These are phyloP conservation scores for Coemansia sp. DNA, from an alignment of 192 early-diverging fungal species.

Conservation along the genomic window DNA sequence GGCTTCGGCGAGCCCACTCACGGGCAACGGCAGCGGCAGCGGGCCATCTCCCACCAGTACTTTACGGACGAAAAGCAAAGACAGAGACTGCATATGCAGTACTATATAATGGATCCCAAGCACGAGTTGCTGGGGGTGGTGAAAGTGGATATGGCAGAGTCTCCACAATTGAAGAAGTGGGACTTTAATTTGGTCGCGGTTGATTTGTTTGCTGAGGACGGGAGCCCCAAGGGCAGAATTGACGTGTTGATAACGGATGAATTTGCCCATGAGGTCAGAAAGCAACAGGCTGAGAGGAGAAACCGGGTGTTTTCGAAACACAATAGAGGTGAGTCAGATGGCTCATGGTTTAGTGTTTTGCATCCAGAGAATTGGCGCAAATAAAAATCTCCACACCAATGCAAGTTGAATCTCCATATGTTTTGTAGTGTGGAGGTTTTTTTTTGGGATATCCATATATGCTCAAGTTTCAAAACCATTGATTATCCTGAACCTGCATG, in stretches of 20 bases:
- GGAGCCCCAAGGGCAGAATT: background rate
- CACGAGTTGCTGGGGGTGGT: slow-evolving; percentile 22
- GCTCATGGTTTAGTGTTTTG: slow-evolving; percentile 43
- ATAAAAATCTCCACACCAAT: background rate
- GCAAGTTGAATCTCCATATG: background rate
- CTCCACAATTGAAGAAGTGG: slow-evolving; percentile 17
- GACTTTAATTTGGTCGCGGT: slow-evolving; percentile 44
- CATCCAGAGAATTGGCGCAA: slow-evolving; percentile 37
- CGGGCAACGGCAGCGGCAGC: slow-evolving; percentile 38
- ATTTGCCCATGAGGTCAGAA: slow-evolving; percentile 18
- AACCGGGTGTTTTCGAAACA: slow-evolving; percentile 17
- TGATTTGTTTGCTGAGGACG: slow-evolving; percentile 19
- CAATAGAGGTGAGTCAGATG: slow-evolving; percentile 17
- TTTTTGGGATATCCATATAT: no score
- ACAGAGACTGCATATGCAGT: slow-evolving; percentile 25
- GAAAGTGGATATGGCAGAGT: slow-evolving; percentile 22
- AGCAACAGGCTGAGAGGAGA: slow-evolving; percentile 4
- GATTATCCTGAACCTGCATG: no score
- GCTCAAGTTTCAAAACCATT: no score
- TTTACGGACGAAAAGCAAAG: slow-evolving; percentile 24
- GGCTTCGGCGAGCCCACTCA: slow-evolving; percentile 50
- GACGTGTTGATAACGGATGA: slow-evolving; percentile 44
- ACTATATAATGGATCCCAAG: no score
- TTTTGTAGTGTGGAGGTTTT: no score
- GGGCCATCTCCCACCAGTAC: slow-evolving; percentile 32